phyloP scores from a whole-genome alignment of 306 rosid genomes.

The Alnus rubra region DNA sequence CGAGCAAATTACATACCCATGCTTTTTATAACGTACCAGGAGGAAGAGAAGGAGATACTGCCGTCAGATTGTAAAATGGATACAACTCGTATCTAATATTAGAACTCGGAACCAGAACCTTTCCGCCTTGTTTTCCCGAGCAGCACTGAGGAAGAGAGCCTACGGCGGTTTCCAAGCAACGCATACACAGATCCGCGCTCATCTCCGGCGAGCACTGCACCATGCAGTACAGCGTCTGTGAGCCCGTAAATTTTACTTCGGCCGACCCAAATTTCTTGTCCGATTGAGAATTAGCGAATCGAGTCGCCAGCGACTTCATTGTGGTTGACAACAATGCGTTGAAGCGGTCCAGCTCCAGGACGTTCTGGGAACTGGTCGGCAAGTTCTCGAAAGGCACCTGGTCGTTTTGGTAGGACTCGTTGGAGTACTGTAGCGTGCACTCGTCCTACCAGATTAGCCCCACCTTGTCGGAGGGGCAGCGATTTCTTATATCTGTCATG shows the following conservation, averaged over 20 bases:
- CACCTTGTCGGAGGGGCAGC: no score
- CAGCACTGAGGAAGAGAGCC: slow-evolving; percentile 20
- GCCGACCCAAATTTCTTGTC: slow-evolving; percentile 30
- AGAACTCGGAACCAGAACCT: no score
- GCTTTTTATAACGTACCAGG: no score
- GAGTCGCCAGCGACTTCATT: not conserved
- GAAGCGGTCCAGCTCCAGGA: not conserved
- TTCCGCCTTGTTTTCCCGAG: no score
- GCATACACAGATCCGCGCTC: slow-evolving; percentile 9
- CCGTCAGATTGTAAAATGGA: no score
- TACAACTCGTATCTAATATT: no score
- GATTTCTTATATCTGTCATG: no score
- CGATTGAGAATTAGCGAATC: not conserved
- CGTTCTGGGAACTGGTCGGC: not conserved
- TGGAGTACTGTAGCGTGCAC: slow-evolving; percentile 29
- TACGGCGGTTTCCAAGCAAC: slow-evolving; percentile 21
- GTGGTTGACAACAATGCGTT: not conserved
- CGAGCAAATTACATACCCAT: no score
- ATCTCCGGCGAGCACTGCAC: slow-evolving; percentile 29
- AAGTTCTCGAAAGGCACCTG: no score
- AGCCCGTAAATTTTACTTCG: not conserved
- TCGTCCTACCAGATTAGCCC: slow-evolving; percentile 32
- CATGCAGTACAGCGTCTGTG: slow-evolving; percentile 25
- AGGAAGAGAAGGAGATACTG: no score
- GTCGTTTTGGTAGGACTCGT: not conserved